Base-by-base conservation (phyloP, 306 rosid genomes). In the Erythrophleum fordii region DNA sequence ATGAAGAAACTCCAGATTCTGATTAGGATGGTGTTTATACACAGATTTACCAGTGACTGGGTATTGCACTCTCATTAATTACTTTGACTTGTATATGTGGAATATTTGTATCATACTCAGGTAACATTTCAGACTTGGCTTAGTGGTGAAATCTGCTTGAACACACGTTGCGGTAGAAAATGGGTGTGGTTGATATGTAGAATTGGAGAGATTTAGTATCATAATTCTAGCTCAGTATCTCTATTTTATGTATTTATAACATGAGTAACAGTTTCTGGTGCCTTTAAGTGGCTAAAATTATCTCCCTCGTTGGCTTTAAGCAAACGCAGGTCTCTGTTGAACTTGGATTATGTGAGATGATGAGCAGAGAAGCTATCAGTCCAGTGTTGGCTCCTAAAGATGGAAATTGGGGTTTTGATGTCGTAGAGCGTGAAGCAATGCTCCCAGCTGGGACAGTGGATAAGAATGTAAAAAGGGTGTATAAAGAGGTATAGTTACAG, bases 331-430 rank as follows among this genome's bases (percentile, higher is more conserved):
- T 83, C 51, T 85, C 97, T 75, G 89, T 95, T 55, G 99, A 95
- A 85, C 86, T 84, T 81, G 99, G 99, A 11, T 79, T 95, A 41
- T 91, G 98, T 75, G 99, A 91, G 86, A 89, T 93, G 97, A 85
- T 95, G 73, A 90, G 82, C 88, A 81, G 8, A 5, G 84, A 5
- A 52, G 99, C 97, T 1, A 93, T 95, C 68, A 89, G 77, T 11
- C 77, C 74, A 20, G 80, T 79, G 0, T 69, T 83, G 39, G 85
- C 84, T 75, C 99, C 99, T 3, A 86, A 85, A 79, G 93, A 95
- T 76, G 91, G 90, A 49, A 81, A 91, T 31, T 93, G 92, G 91
- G 97, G 91, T 55, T 91, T 95, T 81, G 67, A 89, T 58, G 67
- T 95, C 37, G 17, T 92, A 23, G 91, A 93, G 81, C 89, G 91